These are phyloP conservation scores for Glycine soja DNA, from an alignment of 306 rosid genomes.

Conservation along the genomic window DNA sequence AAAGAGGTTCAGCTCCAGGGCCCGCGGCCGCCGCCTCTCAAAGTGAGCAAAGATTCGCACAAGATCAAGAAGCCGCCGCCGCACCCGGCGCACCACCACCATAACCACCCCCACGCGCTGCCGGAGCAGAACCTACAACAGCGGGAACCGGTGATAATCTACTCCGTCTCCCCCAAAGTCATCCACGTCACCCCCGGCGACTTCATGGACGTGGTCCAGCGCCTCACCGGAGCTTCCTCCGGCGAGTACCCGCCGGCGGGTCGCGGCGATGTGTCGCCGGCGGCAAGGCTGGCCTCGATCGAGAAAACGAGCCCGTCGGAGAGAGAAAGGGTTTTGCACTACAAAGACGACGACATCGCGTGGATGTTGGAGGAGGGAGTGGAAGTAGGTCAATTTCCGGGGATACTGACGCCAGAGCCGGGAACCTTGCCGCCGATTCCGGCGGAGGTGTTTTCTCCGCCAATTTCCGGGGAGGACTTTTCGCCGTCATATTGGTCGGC, in stretches of 20 bases:
- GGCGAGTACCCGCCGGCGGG: slow-evolving; percentile 16
- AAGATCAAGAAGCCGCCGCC: slow-evolving; percentile 71
- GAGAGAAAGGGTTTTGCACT: slow-evolving; percentile 32
- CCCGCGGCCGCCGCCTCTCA: slow-evolving; percentile 68
- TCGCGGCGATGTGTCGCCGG: slow-evolving; percentile 70
- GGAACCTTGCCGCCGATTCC: slow-evolving; percentile 57
- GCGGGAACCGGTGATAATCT: slow-evolving; percentile 60
- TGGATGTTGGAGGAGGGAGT: slow-evolving; percentile 46
- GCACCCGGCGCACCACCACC: background rate
- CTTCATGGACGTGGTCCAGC: slow-evolving; percentile 80
- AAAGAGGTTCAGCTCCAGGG: slow-evolving; percentile 71
- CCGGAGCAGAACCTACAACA: slow-evolving; percentile 31
- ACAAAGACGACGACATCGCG: slow-evolving; percentile 28
- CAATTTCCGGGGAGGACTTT: slow-evolving; percentile 43
- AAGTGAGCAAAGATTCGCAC: slow-evolving; percentile 65
- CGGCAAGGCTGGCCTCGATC: slow-evolving; percentile 72
- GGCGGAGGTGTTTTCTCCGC: slow-evolving; percentile 60
- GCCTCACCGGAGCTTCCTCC: slow-evolving; percentile 70
- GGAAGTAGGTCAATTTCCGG: slow-evolving; percentile 63
- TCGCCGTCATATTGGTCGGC: slow-evolving; percentile 41
- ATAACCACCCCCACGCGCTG: background rate
- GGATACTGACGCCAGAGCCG: slow-evolving; percentile 70
- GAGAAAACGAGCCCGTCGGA: slow-evolving; percentile 64
- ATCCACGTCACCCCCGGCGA: slow-evolving; percentile 56
- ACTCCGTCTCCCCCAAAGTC: slow-evolving; percentile 63